A percentile compares a stretch with the other conserved stretches of the same genome.
phyloP scores from a whole-genome alignment of 1,284 basidiomycete genomes.

The Sporisorium sorghi region DNA sequence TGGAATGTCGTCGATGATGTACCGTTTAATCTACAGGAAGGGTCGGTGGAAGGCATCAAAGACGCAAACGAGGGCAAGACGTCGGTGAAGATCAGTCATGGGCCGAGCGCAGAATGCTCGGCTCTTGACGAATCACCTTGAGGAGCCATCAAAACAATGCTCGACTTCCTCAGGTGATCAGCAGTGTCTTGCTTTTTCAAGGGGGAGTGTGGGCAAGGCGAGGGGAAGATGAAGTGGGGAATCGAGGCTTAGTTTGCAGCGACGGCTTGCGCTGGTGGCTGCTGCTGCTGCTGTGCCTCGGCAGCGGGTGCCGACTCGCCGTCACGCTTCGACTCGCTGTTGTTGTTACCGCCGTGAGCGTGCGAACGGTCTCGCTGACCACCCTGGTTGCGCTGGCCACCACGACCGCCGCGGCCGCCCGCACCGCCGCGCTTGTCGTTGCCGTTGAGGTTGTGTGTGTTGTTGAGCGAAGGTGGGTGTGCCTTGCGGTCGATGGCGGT shows the following conservation, averaged over 20 bases:
- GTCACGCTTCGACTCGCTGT: conserved; percentile 39
- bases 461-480: conserved; percentile 56
- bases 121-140: not conserved
- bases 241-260: conserved; percentile 39
- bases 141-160: conserved; percentile 11
- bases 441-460: conserved; percentile 52
- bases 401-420: conserved; percentile 58
- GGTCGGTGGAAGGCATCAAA: conserved; percentile 23
- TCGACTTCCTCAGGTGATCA: conserved; percentile 9
- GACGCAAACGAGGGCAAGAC: conserved; percentile 15
- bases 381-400: conserved; percentile 57
- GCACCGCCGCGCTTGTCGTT: conserved; percentile 53
- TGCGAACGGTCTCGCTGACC: conserved; percentile 44
- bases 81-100: not conserved
- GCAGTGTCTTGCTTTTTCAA: conserved; percentile 21
- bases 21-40: conserved; percentile 33
- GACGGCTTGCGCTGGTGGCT: conserved; percentile 36
- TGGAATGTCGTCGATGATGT: conserved; percentile 23
- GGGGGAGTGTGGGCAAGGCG: not conserved
- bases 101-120: not conserved
- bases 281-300: conserved; percentile 33
- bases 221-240: not conserved
- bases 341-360: conserved; percentile 18
- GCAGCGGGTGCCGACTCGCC: conserved; percentile 34
- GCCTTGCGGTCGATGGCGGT: conserved; percentile 79